Conservation (phyloP, 257 asterid genomes). For the Echium plantagineum region DNA sequence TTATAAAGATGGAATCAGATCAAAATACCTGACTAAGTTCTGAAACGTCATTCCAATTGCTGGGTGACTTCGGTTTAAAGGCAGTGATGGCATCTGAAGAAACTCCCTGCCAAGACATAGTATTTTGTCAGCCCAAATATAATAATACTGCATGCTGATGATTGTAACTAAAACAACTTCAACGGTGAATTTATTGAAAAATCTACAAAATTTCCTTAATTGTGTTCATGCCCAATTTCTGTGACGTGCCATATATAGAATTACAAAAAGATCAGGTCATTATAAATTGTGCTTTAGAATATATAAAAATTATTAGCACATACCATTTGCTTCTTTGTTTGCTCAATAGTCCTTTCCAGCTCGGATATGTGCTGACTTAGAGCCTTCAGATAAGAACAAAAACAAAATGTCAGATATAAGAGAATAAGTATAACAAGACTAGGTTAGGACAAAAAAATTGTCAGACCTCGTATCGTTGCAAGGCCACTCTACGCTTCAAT, state of each 20-base stretch:
- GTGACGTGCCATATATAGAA: not conserved
- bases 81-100: slow-evolving; percentile 23
- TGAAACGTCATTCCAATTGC: slow-evolving; percentile 25
- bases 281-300: not conserved
- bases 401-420: slow-evolving; percentile 14
- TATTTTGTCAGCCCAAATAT: not conserved
- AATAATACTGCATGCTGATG: not conserved
- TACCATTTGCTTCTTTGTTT: slow-evolving; percentile 60
- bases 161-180: not conserved
- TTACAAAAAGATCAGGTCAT: not conserved
- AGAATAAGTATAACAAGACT: slow-evolving; percentile 1
- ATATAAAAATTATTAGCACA: slow-evolving; percentile 20
- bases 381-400: slow-evolving; percentile 41
- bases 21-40: slow-evolving; percentile 42
- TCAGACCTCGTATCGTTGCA: slow-evolving; percentile 87
- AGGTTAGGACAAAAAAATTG: slow-evolving; percentile 17
- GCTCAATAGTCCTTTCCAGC: slow-evolving; percentile 69
- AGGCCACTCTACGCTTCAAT: slow-evolving; percentile 88
- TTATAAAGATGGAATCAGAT: slow-evolving; percentile 7
- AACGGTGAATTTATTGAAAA: not conserved
- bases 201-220: not conserved
- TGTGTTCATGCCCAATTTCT: not conserved
- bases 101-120: slow-evolving; percentile 29
- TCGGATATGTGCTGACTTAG: slow-evolving; percentile 91
- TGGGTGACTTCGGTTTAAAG: slow-evolving; percentile 23